Evolutionary conservation across 495 filamentous ascomycete genomes (phyloP).

Genomic region (Penicillium soppii): DNA sequence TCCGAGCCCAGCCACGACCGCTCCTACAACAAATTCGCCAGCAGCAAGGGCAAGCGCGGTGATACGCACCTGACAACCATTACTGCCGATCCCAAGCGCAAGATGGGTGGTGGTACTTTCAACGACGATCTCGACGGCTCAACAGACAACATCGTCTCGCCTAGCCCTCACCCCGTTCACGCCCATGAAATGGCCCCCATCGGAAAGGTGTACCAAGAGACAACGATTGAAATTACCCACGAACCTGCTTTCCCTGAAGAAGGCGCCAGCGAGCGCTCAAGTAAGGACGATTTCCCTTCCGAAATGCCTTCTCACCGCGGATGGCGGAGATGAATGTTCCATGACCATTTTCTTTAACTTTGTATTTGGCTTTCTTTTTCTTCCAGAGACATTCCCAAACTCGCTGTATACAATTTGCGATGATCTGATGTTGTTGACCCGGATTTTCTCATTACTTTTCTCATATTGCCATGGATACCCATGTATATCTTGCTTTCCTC

Average conservation of each 20-base stretch:
- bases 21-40: slow-evolving; percentile 37
- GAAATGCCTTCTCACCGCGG: slow-evolving; percentile 6
- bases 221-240: slow-evolving; percentile 44
- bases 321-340: slow-evolving; percentile 4
- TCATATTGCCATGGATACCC: background rate
- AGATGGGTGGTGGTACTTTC: slow-evolving; percentile 14
- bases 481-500: background rate
- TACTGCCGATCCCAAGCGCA: slow-evolving; percentile 33
- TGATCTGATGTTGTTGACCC: background rate
- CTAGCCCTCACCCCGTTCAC: slow-evolving; percentile 1
- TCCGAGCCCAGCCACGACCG: slow-evolving; percentile 40
- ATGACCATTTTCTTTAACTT: background rate
- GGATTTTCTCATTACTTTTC: background rate
- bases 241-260: slow-evolving; percentile 38
- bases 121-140: slow-evolving; percentile 32
- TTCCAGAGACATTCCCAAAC: background rate
- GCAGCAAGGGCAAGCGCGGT: slow-evolving; percentile 29
- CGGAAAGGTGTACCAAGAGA: slow-evolving; percentile 47
- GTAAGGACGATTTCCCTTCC: slow-evolving; percentile 26
- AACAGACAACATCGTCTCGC: slow-evolving; percentile 39
- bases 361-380: background rate
- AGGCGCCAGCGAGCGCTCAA: slow-evolving; percentile 29
- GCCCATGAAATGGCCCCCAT: slow-evolving; percentile 34
- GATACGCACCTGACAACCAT: slow-evolving; percentile 34
- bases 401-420: background rate